Percentiles rank a stretch among this genome's conserved stretches.
Evolutionary conservation across 106 monocot species (phyloP).

Genomic region (Dendrobium chrysotoxum): DNA sequence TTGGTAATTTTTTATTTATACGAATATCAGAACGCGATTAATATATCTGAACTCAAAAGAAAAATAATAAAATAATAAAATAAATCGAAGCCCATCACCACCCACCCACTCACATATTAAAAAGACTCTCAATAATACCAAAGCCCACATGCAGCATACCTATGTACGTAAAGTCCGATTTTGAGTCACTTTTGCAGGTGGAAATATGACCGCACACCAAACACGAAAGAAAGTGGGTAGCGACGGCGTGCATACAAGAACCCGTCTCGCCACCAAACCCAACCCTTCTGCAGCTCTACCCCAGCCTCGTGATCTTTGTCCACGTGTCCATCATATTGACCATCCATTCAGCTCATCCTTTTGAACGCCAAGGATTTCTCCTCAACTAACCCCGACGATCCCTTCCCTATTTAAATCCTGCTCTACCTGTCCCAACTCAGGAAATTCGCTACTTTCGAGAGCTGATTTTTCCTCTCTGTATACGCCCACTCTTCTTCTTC

Average conservation of each 20-base stretch:
- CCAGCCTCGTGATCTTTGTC: neutral
- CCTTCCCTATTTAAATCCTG: neutral
- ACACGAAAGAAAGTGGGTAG: neutral
- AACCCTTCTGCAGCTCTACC: neutral
- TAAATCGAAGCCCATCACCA: no score
- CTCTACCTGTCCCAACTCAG: no score
- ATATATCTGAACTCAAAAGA: no score
- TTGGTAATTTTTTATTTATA: no score
- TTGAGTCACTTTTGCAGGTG: neutral
- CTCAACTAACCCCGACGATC: neutral
- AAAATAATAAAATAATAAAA: no score
- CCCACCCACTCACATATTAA: no score
- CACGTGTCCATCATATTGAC: neutral
- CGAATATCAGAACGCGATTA: no score
- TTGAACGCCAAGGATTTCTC: neutral
- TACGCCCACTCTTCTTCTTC: neutral
- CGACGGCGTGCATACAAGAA: neutral
- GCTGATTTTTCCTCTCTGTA: neutral
- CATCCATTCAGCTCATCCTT: neutral
- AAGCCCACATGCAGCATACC: neutral
- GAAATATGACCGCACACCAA: neutral
- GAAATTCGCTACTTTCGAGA: neutral
- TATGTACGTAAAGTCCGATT: neutral
- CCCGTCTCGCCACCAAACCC: conserved; percentile 1
- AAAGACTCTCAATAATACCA: no score